Base-by-base conservation (phyloP, 768 basidiomycete species). In the Mycena albidolilacea region DNA sequence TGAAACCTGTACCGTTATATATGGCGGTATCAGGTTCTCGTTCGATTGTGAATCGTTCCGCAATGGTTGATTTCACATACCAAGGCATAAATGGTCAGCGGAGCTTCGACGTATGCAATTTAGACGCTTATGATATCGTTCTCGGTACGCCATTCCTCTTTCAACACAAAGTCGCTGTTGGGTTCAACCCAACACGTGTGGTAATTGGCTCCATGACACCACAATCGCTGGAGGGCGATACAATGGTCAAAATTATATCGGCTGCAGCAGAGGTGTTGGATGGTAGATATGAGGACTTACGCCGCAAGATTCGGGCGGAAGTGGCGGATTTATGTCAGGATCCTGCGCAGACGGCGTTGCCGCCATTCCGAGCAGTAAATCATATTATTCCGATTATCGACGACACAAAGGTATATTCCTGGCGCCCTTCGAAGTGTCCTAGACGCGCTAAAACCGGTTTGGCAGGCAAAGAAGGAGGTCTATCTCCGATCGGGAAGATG, bases 311-410 rank as follows among this genome's bases (percentile, higher is more conserved):
- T 0, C 9, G 62, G 14, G 12, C 57, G 60, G 71, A 80, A 19
- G 76, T 67, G 0, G 21, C 39, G 3, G 72, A 73, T 19, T 44
- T 80, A 1, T 81, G 77, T 30, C 70, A 67, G 23, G 55, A 73
- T 46, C 69, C 76, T 0, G 57, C 71, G 1, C 66, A 75, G 1
- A 80, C 77, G 0, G 67, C 67, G 0, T 55, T 79, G 5, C 79
- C 80, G 0, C 80, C 79, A 4, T 61, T 81, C 5, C 55, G 83
- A 0, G 79, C 46, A 0, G 80, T 84, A 19, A 85, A 85, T 41
- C 82, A 85, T 67, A 48, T 39, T 0, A 85, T 85, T 1, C 82
- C 81, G 0, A 23, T 84, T 0, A 79, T 78, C 15, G 81, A 84
- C 19, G 76, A 80, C 62, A 55, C 41, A 0, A 78, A 79, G 59